Base-by-base conservation (phyloP, 2,329 filamentous ascomycete species). In the Ophiostoma fasciatum region DNA sequence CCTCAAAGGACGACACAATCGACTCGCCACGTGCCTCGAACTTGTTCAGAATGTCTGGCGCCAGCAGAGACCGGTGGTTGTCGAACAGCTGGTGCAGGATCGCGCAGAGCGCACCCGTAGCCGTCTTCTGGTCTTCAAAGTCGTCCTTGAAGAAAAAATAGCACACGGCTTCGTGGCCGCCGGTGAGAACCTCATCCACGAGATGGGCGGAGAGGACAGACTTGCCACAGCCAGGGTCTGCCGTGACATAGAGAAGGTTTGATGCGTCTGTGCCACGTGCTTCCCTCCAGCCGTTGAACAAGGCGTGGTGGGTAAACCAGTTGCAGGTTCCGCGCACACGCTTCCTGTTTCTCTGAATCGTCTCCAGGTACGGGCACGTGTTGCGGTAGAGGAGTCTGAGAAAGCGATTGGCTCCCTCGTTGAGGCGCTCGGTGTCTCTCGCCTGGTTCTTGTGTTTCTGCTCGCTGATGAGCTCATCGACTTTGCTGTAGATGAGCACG, bases 141-240 rank as follows among this genome's bases (percentile, higher is more conserved):
- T 38, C 40, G 25, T 39, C 37, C 7, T 42, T 42, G 31, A 42
- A 42, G 21, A 42, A 42, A 14, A 39, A 42, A 14, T 39, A 42
- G 18, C 40, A 42, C 12, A 26, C 15, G 5, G 11, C 13, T 13
- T 13, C 11, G 5, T 9, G 4, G 23, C 13, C 23, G 10, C 13
- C 23, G 7, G 23, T 10, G 11, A 25, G 7, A 6, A 25, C 13
- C 10, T 13, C 10, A 13, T 25, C 23, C 8, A 25, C 23, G 7
- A 25, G 23, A 13, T 25, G 13, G 11, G 11, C 11, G 23, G 23
- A 25, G 3, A 25, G 23, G 3, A 25, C 23, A 13, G 23, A 25
- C 13, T 25, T 25, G 23, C 23, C 23, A 13, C 23, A 25, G 23
- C 23, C 23, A 6, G 23, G 23, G 11, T 25, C 23, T 3, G 23